A percentile compares a stretch with the other conserved stretches of the same genome.
phyloP scores from a whole-genome alignment of 1,139 yeast species.

The Taphrina pruni region DNA sequence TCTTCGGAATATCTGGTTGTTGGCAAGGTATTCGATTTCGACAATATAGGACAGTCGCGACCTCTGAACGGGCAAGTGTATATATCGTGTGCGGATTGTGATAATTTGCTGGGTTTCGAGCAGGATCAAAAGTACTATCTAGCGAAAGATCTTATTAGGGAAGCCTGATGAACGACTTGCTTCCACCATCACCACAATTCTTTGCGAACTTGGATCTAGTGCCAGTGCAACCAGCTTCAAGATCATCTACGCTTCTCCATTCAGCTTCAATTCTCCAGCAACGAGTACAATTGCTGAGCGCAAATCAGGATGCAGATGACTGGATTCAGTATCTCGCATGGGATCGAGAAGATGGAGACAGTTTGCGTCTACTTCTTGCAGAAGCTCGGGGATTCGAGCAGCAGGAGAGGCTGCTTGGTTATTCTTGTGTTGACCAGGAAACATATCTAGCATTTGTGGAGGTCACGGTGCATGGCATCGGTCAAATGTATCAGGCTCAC shows the following conservation, averaged over 20 bases:
- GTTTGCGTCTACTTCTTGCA: background rate
- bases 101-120: conserved; percentile 27
- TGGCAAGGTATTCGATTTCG: conserved; percentile 30
- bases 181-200: conserved; percentile 6
- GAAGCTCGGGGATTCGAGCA: background rate
- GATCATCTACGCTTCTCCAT: background rate
- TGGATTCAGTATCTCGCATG: conserved; percentile 27
- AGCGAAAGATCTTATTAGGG: conserved; percentile 15
- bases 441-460: conserved; percentile 22
- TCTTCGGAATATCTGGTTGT: conserved; percentile 19
- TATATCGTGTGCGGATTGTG: conserved; percentile 35
- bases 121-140: conserved; percentile 29
- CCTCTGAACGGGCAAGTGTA: conserved; percentile 33
- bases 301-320: background rate
- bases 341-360: conserved; percentile 9
- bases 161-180: background rate
- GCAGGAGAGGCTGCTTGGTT: conserved; percentile 18
- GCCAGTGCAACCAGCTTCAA: conserved; percentile 14
- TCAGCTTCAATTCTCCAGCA: conserved; percentile 19
- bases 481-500: background rate
- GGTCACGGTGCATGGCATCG: conserved; percentile 7
- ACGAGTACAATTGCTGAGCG: conserved; percentile 11
- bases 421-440: conserved; percentile 13
- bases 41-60: conserved; percentile 36
- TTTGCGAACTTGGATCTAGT: conserved; percentile 2